These are phyloP conservation scores for Podospora comata DNA, from an alignment of 495 filamentous ascomycete genomes.

Conservation along the genomic window DNA sequence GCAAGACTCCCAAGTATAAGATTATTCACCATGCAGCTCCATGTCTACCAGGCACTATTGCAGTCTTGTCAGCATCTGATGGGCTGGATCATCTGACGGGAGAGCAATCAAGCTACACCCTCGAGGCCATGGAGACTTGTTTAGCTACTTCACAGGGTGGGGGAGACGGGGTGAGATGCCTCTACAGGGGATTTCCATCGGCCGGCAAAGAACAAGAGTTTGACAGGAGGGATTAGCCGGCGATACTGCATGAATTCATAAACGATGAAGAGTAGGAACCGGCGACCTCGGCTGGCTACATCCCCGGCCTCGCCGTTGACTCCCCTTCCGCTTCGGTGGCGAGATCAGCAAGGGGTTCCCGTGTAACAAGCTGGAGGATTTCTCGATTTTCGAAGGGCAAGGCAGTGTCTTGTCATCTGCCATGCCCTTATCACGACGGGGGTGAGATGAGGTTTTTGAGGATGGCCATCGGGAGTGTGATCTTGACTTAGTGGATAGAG, in stretches of 20 bases:
- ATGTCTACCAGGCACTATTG: slow-evolving; percentile 35
- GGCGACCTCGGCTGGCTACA: slow-evolving; percentile 60
- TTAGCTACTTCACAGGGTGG: slow-evolving; percentile 66
- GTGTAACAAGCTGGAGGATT: slow-evolving; percentile 61
- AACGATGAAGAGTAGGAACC: slow-evolving; percentile 18
- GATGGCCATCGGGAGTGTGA: slow-evolving; percentile 69
- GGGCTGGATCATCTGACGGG: slow-evolving; percentile 75
- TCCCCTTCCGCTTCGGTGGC: slow-evolving; percentile 64
- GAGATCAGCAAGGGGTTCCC: slow-evolving; percentile 61
- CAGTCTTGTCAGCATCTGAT: slow-evolving; percentile 56
- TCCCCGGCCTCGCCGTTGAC: slow-evolving; percentile 64
- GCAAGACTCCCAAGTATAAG: slow-evolving; percentile 60
- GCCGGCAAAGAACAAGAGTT: slow-evolving; percentile 21
- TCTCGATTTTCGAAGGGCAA: slow-evolving; percentile 65
- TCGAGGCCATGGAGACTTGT: slow-evolving; percentile 68
- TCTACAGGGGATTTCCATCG: slow-evolving; percentile 63
- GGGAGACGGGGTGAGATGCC: slow-evolving; percentile 65
- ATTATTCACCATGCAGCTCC: slow-evolving; percentile 42
- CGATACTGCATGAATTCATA: background rate
- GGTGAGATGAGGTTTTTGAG: slow-evolving; percentile 65
- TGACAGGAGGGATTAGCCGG: too few relatives aligned
- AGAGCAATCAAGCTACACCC: slow-evolving; percentile 64
- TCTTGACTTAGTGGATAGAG: slow-evolving; percentile 62
- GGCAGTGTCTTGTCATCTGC: slow-evolving; percentile 76
- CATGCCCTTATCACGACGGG: slow-evolving; percentile 64